Base-by-base conservation (phyloP, 768 basidiomycete species). In the Pleurotus tuoliensis region DNA sequence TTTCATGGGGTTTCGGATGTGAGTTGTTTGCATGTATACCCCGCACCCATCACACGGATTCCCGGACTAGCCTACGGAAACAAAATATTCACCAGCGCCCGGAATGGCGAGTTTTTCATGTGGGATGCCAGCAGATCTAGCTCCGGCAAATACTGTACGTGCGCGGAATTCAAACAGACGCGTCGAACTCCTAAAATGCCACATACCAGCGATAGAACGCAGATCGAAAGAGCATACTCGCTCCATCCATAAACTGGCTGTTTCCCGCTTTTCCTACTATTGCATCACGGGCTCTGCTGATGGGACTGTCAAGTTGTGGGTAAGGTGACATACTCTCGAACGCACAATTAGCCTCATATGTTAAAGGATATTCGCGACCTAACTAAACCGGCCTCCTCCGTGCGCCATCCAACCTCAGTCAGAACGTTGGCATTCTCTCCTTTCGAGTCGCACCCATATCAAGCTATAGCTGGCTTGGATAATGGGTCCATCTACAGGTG, bases 261-360 rank as follows among this genome's bases (percentile, higher is more conserved):
- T 86, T 34, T 91, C 90, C 1, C 74, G 80, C n/a, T 74, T 83
- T 11, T 78, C 87, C 8, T 77, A 86, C 59, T 90, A 88, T 58
- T 89, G 87, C 55, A 82, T 90, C 60, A 91, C 88, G 13, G 90
- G 87, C 16, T 90, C 89, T 30, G 86, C 88, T 7, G 90, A 92
- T 64, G 90, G 88, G 1, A 84, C 90, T 63, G 70, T 92, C 68
- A 85, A 89, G 48, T 79, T 91, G 38, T 92, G 90, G 90, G 90
- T 90, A 63, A 55, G 51, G 81, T 69, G 5, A 39, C 45, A 41
- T 47, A 11, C 44, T 34, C 15, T n/a, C 7, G 38, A 40, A 3
- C 30, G 27, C 3, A 27, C 27, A n/a, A 16, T 34, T 48, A 41
- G 16, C 24, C 45, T 27, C 43, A 50, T 41, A 20, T 41, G 11